Base-by-base conservation (phyloP, 202 grass and related monocot genomes). In the Schoenoplectus triqueter region DNA sequence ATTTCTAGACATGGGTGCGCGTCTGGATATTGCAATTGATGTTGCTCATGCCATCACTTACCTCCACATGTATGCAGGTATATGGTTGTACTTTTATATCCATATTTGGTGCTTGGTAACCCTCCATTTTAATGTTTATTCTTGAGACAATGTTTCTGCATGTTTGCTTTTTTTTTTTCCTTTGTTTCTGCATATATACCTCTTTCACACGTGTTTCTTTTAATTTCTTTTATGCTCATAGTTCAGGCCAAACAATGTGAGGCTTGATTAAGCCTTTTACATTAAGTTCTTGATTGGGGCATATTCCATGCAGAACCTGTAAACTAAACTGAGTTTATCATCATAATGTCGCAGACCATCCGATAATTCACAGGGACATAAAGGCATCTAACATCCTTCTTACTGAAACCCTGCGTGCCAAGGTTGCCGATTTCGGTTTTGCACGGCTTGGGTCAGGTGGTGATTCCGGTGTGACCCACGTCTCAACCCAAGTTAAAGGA, bases 401-500 rank as follows among this genome's bases (percentile, higher is more conserved):
- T 80, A 97, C 91, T 3, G 19, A 82, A 57, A 94, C 92, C 14
- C 83, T 97, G 3, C 92, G 95, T 31, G 95, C 95, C 72, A 97
- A 97, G 85, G 95, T 97, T 59, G 89, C 92, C 67, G 95, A 97
- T 85, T 97, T 97, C 78, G 95, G 95, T 8, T 97, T 97, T 82
- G 92, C 95, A 0, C 86, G 92, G 7, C 68, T 94, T 5, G 41
- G 84, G 66, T 63, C 40, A 15, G 4, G 63, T 76, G 69, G 64
- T 64, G 39, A 66, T 73, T 63, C 22, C 13, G 91, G 83, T 6
- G 81, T 64, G 10, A 87, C 79, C 65, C 90, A 94, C 82, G 88
- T 97, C 20, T 85, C 92, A 0, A 97, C 95, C 14, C 90, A 93
- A 90, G 92, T 97, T 40, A 97, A 97, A 86, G 95, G 95, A 57